phyloP scores from a whole-genome alignment of 768 basidiomycete genomes.

The Suillus occidentalis region DNA sequence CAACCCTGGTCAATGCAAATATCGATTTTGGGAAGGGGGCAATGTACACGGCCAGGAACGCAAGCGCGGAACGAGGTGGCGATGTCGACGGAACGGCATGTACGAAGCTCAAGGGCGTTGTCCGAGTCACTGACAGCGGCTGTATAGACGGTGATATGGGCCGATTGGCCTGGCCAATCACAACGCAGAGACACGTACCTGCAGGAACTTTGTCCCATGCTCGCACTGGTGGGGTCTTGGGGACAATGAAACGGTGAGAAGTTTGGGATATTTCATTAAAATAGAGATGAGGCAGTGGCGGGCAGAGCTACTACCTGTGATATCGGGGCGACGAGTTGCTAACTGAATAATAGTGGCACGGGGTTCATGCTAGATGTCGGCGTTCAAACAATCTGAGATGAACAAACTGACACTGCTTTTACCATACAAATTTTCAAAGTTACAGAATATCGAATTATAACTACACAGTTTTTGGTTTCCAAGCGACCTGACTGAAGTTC shows the following conservation, averaged over 20 bases:
- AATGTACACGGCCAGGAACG: background rate
- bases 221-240: too few species aligned
- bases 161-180: too few species aligned
- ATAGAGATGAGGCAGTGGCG: background rate
- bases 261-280: background rate
- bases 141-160: background rate
- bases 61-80: background rate
- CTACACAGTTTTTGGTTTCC: background rate
- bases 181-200: background rate
- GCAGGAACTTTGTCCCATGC: background rate
- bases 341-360: too few species aligned
- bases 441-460: background rate
- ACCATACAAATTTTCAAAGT: background rate
- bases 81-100: constrained; percentile 1
- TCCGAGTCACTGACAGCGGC: background rate
- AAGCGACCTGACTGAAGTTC: background rate
- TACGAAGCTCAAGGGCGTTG: background rate
- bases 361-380: background rate
- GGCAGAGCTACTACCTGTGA: background rate
- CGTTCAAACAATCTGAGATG: too few species aligned
- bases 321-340: background rate
- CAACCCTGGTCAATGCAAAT: background rate
- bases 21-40: background rate
- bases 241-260: background rate
- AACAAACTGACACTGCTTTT: background rate